These are phyloP conservation scores for Phanerochaete carnosa DNA, from an alignment of 768 basidiomycete species.

Conservation along the genomic window DNA sequence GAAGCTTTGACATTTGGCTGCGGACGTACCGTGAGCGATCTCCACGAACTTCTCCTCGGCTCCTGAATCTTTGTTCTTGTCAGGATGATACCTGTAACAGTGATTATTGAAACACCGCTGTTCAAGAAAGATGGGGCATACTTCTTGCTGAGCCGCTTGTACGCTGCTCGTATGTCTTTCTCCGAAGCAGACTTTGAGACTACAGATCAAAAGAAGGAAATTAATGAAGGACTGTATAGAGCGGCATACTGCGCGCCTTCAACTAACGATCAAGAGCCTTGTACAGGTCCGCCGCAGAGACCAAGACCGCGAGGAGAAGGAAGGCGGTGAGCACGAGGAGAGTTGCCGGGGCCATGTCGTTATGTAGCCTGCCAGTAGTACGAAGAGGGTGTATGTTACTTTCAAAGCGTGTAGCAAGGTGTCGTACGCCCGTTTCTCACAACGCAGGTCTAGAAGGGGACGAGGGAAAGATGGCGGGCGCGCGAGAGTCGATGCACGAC, in stretches of 20 bases:
- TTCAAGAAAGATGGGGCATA: constrained; percentile 26
- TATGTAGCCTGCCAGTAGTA: not conserved
- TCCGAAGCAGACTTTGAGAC: constrained; percentile 80
- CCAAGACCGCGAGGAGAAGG: constrained; percentile 31
- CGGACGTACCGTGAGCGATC: constrained; percentile 73
- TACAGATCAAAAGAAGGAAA: constrained; percentile 25
- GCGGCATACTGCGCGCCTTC: constrained; percentile 28
- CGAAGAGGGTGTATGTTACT: not conserved
- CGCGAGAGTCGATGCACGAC: not conserved
- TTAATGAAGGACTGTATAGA: constrained; percentile 19
- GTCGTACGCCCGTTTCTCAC: not conserved
- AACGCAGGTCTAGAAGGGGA: not conserved
- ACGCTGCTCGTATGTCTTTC: constrained; percentile 87
- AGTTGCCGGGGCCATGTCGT: constrained; percentile 22
- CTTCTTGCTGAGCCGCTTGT: constrained; percentile 84
- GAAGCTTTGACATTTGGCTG: not conserved
- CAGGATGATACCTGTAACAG: constrained; percentile 61
- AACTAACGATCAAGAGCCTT: constrained; percentile 77
- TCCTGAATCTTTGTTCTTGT: constrained; percentile 86
- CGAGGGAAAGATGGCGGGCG: not conserved
- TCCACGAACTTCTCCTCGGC: constrained; percentile 89
- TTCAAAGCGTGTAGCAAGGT: not conserved
- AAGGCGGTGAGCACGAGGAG: constrained; percentile 28
- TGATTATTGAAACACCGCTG: not conserved
- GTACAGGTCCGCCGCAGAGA: constrained; percentile 71